phyloP scores from a whole-genome alignment of 257 asterid species.

The Craterostigma plantagineum region DNA sequence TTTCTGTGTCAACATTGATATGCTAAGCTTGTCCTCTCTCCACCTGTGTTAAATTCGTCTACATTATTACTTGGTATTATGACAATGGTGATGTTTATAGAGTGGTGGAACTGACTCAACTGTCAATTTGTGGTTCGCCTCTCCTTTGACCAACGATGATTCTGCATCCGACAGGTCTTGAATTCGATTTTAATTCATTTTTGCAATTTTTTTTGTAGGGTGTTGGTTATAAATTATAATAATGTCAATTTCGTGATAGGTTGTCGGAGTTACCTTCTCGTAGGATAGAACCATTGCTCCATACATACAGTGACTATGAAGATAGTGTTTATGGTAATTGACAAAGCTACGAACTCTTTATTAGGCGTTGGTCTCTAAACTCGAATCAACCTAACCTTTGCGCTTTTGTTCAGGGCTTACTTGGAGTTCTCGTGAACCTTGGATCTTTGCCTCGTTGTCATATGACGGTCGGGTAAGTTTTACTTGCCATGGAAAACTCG shows the following conservation, averaged over 20 bases:
- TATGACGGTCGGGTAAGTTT: slow-evolving; percentile 93
- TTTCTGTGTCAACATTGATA: neutral
- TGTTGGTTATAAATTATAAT: too few species aligned
- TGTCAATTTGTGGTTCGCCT: slow-evolving; percentile 71
- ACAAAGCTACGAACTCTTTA: slow-evolving; percentile 4
- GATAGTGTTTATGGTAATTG: slow-evolving; percentile 81
- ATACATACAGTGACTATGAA: slow-evolving; percentile 76
- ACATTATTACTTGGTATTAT: slow-evolving; percentile 9
- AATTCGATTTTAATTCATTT: slow-evolving; percentile 6
- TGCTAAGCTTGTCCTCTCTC: neutral
- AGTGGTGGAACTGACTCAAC: slow-evolving; percentile 98
- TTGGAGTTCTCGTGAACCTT: slow-evolving; percentile 97
- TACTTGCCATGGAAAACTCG: neutral
- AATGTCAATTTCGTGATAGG: slow-evolving; percentile 18
- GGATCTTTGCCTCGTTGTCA: slow-evolving; percentile 91
- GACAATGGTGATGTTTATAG: slow-evolving; percentile 26
- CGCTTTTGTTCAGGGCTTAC: slow-evolving; percentile 45
- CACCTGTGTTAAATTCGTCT: too few species aligned
- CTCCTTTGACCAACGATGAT: slow-evolving; percentile 28
- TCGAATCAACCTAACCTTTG: slow-evolving; percentile 12
- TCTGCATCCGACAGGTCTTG: slow-evolving; percentile 35
- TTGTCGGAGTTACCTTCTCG: slow-evolving; percentile 19
- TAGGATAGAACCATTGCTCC: slow-evolving; percentile 32
- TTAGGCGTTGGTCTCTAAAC: slow-evolving; percentile 3
- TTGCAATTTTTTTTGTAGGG: neutral